Percentiles rank a stretch among this genome's conserved stretches.
Conservation (phyloP, 2,329 filamentous ascomycete species). For the Cytospora mali region DNA sequence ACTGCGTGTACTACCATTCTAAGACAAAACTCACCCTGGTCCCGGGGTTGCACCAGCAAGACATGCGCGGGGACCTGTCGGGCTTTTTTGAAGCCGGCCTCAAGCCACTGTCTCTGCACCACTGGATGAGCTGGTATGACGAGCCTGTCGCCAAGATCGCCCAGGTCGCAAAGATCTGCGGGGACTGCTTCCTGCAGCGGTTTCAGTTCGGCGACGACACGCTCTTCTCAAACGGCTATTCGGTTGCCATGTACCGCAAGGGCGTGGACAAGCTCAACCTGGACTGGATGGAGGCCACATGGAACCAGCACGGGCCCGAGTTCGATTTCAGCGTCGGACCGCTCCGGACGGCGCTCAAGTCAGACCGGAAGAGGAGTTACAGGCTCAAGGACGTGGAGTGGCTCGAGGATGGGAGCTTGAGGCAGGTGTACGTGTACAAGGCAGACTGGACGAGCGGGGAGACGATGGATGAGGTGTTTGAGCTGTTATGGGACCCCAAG, state of each 20-base stretch:
- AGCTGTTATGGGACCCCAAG: constrained; percentile 47
- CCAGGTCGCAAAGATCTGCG: constrained; percentile 54
- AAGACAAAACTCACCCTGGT: constrained; percentile 56
- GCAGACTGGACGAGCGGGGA: constrained; percentile 44
- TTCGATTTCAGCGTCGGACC: constrained; percentile 59
- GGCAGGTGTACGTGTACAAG: constrained; percentile 58
- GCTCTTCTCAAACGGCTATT: constrained; percentile 62
- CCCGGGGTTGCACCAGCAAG: constrained; percentile 59
- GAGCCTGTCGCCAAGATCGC: constrained; percentile 54
- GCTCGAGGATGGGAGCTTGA: constrained; percentile 44
- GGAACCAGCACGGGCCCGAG: constrained; percentile 48
- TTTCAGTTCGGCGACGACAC: constrained; percentile 52
- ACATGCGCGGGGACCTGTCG: constrained; percentile 55
- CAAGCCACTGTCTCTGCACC: constrained; percentile 59
- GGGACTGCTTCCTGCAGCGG: constrained; percentile 60
- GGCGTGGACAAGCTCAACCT: constrained; percentile 41
- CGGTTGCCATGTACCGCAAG: constrained; percentile 51
- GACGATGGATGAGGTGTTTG: constrained; percentile 49
- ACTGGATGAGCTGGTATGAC: constrained; percentile 65
- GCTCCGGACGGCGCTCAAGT: constrained; percentile 42
- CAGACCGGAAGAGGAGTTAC: constrained; percentile 55
- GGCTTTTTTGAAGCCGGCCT: constrained; percentile 63
- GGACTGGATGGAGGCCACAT: constrained; percentile 56
- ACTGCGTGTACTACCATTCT: constrained; percentile 60
- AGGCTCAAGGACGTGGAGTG: constrained; percentile 48